A percentile compares a stretch with the other conserved stretches of the same genome.
Conservation (phyloP, 2,329 filamentous ascomycete genomes). For the Colletotrichum sp. region DNA sequence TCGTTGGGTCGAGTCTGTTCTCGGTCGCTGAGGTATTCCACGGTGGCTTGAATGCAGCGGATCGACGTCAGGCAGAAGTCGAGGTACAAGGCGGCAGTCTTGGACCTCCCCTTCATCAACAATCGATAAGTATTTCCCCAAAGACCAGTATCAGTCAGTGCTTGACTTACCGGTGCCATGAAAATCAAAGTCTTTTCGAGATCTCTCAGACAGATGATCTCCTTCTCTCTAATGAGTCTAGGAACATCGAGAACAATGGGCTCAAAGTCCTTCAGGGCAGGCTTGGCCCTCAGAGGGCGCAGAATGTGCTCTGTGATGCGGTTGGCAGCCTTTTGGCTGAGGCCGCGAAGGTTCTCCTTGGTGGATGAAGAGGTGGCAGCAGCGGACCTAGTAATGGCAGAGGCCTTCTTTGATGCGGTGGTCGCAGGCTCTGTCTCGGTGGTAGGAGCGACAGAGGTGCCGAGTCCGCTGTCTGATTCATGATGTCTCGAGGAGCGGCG, state of each 20-base stretch:
- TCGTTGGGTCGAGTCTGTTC: slow-evolving; percentile 87
- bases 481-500: slow-evolving; percentile 68
- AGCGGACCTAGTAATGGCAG: slow-evolving; percentile 68
- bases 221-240: slow-evolving; percentile 78
- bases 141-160: slow-evolving; percentile 55
- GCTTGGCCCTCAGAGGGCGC: slow-evolving; percentile 76
- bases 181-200: slow-evolving; percentile 93
- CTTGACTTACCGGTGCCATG: slow-evolving; percentile 88
- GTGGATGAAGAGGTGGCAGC: slow-evolving; percentile 51
- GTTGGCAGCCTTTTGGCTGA: slow-evolving; percentile 74
- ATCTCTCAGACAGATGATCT: slow-evolving; percentile 90
- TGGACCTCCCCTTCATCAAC: slow-evolving; percentile 80
- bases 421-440: slow-evolving; percentile 51
- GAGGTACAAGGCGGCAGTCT: slow-evolving; percentile 74
- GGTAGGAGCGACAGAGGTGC: slow-evolving; percentile 76
- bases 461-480: slow-evolving; percentile 86
- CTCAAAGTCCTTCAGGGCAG: slow-evolving; percentile 79
- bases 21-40: slow-evolving; percentile 83
- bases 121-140: slow-evolving; percentile 72
- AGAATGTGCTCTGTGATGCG: slow-evolving; percentile 83
- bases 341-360: slow-evolving; percentile 57
- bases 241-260: slow-evolving; percentile 80
- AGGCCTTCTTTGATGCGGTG: slow-evolving; percentile 47
- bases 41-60: slow-evolving; percentile 86
- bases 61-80: slow-evolving; percentile 91